Conservation (phyloP, 495 filamentous ascomycete species). For the Cladorrhinum samala region DNA sequence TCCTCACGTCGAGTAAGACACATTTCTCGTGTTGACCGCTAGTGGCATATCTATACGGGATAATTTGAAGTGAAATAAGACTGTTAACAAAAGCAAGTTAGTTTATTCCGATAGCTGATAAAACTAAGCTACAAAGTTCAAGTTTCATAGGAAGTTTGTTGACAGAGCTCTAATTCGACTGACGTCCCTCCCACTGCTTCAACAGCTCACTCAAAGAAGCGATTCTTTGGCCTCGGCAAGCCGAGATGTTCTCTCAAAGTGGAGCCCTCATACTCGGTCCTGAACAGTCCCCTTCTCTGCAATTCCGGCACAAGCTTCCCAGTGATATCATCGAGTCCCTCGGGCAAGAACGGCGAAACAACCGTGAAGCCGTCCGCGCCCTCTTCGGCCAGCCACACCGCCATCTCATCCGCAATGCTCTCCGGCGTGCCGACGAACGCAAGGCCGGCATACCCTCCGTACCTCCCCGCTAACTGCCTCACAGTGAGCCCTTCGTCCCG, state of each 20-base stretch:
- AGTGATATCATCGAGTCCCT: constrained; percentile 46
- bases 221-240: constrained; percentile 44
- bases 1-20: too few species aligned
- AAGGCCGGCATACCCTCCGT: constrained; percentile 46
- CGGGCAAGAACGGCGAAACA: constrained; percentile 44
- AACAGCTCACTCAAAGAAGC: constrained; percentile 43
- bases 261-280: constrained; percentile 37
- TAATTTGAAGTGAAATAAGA: too few species aligned
- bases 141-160: too few species aligned
- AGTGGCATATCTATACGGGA: too few species aligned
- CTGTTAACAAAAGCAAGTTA: too few species aligned
- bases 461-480: constrained; percentile 46
- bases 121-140: too few species aligned
- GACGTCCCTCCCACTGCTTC: too few species aligned
- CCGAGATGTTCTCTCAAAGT: constrained; percentile 48
- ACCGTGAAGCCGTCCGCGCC: constrained; percentile 44
- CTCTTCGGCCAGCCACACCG: constrained; percentile 41
- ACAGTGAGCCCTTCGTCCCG: constrained; percentile 39
- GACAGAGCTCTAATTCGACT: too few species aligned
- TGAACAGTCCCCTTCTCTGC: constrained; percentile 45
- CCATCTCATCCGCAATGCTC: constrained; percentile 46
- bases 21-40: too few species aligned
- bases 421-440: constrained; percentile 46
- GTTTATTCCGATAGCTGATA: too few species aligned
- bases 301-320: constrained; percentile 45